These are phyloP conservation scores for Botrytis byssoidea DNA, from an alignment of 2,329 filamentous ascomycete species.

Conservation along the genomic window DNA sequence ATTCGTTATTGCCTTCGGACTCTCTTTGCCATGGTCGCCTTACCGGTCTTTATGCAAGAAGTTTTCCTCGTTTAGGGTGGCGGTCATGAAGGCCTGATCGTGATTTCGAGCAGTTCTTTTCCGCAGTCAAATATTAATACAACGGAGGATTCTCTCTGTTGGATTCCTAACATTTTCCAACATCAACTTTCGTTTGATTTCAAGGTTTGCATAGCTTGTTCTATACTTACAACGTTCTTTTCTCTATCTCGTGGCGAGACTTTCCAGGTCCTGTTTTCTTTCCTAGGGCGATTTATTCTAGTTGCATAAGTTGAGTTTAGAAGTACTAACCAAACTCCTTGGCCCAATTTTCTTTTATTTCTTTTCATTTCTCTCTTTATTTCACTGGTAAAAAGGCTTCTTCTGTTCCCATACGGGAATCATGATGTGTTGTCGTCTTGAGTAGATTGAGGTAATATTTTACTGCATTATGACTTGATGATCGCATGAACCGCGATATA, in stretches of 20 bases:
- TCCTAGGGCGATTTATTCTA: background rate
- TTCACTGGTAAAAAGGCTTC: background rate
- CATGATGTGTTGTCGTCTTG: background rate
- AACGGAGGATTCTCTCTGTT: background rate
- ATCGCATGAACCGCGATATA: background rate
- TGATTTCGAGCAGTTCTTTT: background rate
- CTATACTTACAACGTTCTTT: background rate
- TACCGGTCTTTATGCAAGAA: background rate
- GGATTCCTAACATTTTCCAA: background rate
- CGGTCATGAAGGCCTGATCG: background rate
- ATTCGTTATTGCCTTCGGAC: slow-evolving; percentile 4
- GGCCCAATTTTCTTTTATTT: background rate
- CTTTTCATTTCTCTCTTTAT: background rate
- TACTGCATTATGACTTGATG: background rate
- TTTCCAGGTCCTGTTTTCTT: background rate
- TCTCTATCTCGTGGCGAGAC: background rate
- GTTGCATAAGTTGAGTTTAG: background rate
- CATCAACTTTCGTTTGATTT: background rate
- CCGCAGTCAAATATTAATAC: slow-evolving; percentile 4
- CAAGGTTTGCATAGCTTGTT: background rate
- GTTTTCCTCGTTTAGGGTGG: background rate
- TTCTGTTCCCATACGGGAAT: background rate
- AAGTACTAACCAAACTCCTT: no score
- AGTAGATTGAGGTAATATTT: slow-evolving; percentile 2
- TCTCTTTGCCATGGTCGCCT: background rate